phyloP scores from a whole-genome alignment of 345 rosid species.

The Gossypium rotundifolium region DNA sequence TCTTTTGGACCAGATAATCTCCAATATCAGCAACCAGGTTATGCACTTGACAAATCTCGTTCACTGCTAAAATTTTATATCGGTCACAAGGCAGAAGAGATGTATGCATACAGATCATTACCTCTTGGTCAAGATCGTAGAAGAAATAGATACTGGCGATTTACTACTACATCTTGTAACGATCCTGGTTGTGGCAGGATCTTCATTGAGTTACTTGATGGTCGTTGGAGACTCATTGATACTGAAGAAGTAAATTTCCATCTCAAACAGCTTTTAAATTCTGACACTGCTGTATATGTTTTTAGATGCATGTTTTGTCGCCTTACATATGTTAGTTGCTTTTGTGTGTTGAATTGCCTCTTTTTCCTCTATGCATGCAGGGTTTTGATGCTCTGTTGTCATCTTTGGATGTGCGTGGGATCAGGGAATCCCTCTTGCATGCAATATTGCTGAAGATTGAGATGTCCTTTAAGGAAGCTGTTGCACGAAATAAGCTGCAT shows the following conservation, averaged over 20 bases:
- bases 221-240: constrained; percentile 86
- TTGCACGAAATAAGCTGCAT: constrained; percentile 26
- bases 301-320: not conserved
- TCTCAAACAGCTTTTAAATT: not conserved
- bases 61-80: constrained; percentile 84
- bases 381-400: constrained; percentile 76
- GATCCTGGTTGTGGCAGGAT: constrained; percentile 91
- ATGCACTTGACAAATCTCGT: constrained; percentile 72
- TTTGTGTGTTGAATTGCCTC: not conserved
- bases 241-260: constrained; percentile 61
- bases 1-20: constrained; percentile 46
- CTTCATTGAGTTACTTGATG: constrained; percentile 74
- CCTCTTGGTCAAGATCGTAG: constrained; percentile 99
- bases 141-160: constrained; percentile 92
- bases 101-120: constrained; percentile 82
- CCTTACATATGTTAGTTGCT: not conserved
- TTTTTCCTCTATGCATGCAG: constrained; percentile 27
- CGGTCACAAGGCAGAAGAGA: constrained; percentile 88
- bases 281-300: not conserved
- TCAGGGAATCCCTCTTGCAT: constrained; percentile 90
- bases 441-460: constrained; percentile 83
- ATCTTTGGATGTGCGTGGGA: constrained; percentile 82
- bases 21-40: constrained; percentile 54
- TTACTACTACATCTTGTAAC: constrained; percentile 75
- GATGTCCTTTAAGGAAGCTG: constrained; percentile 64